phyloP scores from a whole-genome alignment of 352 stramenopile species.

The Phytopythium ostracodes region DNA sequence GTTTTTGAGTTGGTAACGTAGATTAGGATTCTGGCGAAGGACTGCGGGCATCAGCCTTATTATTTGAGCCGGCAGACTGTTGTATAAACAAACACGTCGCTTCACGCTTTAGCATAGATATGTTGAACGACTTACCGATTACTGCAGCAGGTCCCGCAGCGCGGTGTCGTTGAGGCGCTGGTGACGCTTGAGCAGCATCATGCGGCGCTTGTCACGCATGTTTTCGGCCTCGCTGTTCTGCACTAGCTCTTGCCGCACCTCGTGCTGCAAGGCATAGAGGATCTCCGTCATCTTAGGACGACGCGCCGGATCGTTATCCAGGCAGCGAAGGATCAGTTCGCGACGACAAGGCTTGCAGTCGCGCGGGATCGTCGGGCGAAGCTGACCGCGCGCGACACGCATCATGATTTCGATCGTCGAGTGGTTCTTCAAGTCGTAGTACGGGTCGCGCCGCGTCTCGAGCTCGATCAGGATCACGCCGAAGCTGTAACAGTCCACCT shows the following conservation, averaged over 20 bases:
- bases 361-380: conserved; percentile 62
- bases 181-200: conserved; percentile 74
- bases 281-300: conserved; percentile 81
- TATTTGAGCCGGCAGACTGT: too few relatives aligned
- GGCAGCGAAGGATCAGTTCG: conserved; percentile 60
- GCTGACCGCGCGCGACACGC: conserved; percentile 48
- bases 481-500: conserved; percentile 88
- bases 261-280: conserved; percentile 61
- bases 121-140: not conserved
- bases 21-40: too few relatives aligned
- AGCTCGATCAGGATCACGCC: conserved; percentile 84
- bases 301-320: conserved; percentile 49
- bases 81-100: not conserved
- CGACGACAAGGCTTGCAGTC: conserved; percentile 56
- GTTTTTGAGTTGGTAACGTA: too few relatives aligned
- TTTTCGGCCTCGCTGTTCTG: conserved; percentile 62
- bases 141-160: conserved; percentile 50
- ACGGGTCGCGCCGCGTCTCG: conserved; percentile 70
- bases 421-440: conserved; percentile 57
- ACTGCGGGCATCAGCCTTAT: too few relatives aligned
- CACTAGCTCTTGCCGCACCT: conserved; percentile 72
- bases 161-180: conserved; percentile 69
- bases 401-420: conserved; percentile 83
- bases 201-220: conserved; percentile 50
- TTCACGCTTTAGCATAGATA: too few relatives aligned